Evolutionary conservation across 2,329 filamentous ascomycete genomes (phyloP), one percentile per base, ranked within the genome.

Genomic region (Rhytidhysteron rufulum): DNA sequence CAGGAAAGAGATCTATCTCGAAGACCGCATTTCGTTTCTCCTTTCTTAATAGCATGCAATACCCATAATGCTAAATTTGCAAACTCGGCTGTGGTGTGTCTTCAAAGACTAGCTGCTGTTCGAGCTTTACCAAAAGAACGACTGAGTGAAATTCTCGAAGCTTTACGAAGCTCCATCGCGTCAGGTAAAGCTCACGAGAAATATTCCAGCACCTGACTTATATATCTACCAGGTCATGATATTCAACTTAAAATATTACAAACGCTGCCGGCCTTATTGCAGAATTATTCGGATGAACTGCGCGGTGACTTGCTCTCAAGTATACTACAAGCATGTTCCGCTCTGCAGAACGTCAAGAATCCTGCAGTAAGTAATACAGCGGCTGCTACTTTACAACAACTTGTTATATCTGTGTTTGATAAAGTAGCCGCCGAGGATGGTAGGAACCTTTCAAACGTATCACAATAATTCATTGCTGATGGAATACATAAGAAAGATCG

Each of bases 171-270:
- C 61, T 90, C 87, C 35, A 85, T 87, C 32, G 71, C 71, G 48
- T 51, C 89, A 73, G 63, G 85, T 88, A 59, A 33, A 9, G 32
- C 16, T 17, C 24, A 32, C 32, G 24, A 13, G 24, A 8, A 7
- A 13, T 27, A 27, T 27, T 27, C 13, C 24, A 32, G 15, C 31
- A 25, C 16, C 31, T 11, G 16, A 39, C 44, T 47, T 55, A 65
- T 41, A 65, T 32, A 2, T 22, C 27, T 41, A 47, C n/a, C 57
- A 39, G 78, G 74, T 37, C 72, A 95, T 43, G 93, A 98, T 68
- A 86, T 96, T 3, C 93, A 98, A 60, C 79, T 98, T 51, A 97
- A 97, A 66, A 93, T 97, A 38, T 72, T 98, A 11, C 93, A 98
- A 63, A 88, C 89, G 1, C 69, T 98, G 13, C 93, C 93, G 4